Base-by-base conservation (phyloP, 2,329 filamentous ascomycete species). In the Botrytis squamosa region DNA sequence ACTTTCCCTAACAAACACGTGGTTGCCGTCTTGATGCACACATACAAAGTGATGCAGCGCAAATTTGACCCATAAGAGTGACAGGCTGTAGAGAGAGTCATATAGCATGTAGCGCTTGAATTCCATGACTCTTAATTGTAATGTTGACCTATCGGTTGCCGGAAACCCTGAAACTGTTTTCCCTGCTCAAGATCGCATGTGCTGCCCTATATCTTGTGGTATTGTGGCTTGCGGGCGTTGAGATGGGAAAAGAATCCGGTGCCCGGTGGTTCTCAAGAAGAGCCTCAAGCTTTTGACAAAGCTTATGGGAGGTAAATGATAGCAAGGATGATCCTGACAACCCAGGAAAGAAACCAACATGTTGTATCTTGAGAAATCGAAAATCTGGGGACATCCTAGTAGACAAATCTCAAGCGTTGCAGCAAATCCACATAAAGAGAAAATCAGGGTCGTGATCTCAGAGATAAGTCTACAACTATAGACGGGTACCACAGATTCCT, bases 161-260 rank as follows among this genome's bases (percentile, higher is more conserved):
- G 40, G 8, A 49, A 55, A 52, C 7, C 33, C 46, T 36, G 33
- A 36, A 38, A 25, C 16, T 20, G 36, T 22, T 55, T 29, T 55
- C 65, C 65, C 36, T 38, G 65, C 25, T 68, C 49, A 16, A 29
- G 20, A 68, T 42, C 52, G 33, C 64, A 55, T 68, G 46, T 29
- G 65, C 46, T 68, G 65, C 65, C 46, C 65, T 68, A 68, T 40
- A 55, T 68, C 16, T 68, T 49, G 65, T 68, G 46, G 65, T 29
- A 55, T 29, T 55, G 65, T 67, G 65, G 65, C 65, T 68, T 68
- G 65, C 46, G 16, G 46, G 25, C 5, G 12, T 68, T 55, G 16
- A 40, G 36, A 40, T 68, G 36, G 65, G 66, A 42, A 57, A 44
- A 16, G n/a, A 59, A 69, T 33, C 36, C 49, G 49, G 49, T 44